phyloP scores from a whole-genome alignment of 192 early-diverging fungal species.

The Allomyces arbusculus region DNA sequence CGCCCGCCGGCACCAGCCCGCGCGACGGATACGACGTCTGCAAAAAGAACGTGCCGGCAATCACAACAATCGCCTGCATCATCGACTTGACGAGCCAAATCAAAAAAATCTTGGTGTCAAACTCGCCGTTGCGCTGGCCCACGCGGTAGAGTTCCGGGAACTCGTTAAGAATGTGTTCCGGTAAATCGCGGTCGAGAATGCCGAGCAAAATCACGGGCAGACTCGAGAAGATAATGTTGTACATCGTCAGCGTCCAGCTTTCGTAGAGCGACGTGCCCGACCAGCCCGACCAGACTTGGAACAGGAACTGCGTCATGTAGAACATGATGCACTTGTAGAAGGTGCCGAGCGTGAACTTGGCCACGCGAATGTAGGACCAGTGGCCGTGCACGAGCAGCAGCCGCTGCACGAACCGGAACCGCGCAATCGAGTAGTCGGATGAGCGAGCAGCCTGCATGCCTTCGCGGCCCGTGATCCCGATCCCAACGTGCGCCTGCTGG shows the following conservation, averaged over 20 bases:
- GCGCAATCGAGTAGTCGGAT: constrained; percentile 75
- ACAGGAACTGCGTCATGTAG: constrained; percentile 50
- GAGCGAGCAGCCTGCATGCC: constrained; percentile 70
- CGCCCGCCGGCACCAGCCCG: too few species aligned
- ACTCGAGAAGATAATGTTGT: constrained; percentile 64
- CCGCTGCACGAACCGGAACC: constrained; percentile 63
- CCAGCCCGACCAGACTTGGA: constrained; percentile 55
- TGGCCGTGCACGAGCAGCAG: constrained; percentile 72
- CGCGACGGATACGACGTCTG: neutral
- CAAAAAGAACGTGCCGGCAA: neutral
- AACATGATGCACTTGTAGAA: constrained; percentile 76
- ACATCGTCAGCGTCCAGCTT: constrained; percentile 56
- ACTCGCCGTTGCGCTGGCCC: constrained; percentile 30
- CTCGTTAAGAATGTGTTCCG: constrained; percentile 31
- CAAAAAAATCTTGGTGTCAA: constrained; percentile 27
- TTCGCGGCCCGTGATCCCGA: constrained; percentile 77
- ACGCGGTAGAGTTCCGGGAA: constrained; percentile 53
- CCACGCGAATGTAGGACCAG: constrained; percentile 68
- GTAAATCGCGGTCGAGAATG: constrained; percentile 66
- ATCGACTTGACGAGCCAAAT: constrained; percentile 32
- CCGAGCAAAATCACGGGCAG: constrained; percentile 59
- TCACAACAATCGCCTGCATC: constrained; percentile 18
- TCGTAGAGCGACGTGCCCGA: constrained; percentile 54
- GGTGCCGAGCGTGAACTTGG: constrained; percentile 61
- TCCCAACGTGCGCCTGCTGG: constrained; percentile 76